These are phyloP conservation scores for Agaricus blazei DNA, from an alignment of 768 basidiomycete genomes.

Conservation along the genomic window DNA sequence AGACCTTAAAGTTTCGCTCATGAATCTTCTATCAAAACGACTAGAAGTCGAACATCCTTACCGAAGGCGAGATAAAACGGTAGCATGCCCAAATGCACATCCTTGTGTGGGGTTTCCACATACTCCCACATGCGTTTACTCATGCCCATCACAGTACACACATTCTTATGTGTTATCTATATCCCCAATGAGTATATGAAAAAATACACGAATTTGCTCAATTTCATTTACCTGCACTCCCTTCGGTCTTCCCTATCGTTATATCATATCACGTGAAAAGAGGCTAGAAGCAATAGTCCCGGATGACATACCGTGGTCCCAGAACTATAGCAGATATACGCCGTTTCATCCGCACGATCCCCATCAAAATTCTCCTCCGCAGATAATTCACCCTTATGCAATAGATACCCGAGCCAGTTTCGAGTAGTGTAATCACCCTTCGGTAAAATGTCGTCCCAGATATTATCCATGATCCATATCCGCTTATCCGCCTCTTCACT, in stretches of 20 bases:
- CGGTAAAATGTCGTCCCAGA: slow-evolving; percentile 6
- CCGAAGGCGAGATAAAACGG: slow-evolving; percentile 31
- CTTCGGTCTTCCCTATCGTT: slow-evolving; percentile 46
- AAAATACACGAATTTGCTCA: neutral
- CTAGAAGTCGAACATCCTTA: slow-evolving; percentile 2
- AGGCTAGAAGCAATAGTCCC: neutral
- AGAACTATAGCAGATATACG: slow-evolving; percentile 22
- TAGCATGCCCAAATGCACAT: slow-evolving; percentile 45
- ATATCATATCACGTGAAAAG: neutral
- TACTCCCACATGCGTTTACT: slow-evolving; percentile 26
- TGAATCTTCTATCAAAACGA: too few relatives aligned
- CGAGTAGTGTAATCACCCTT: slow-evolving; percentile 3
- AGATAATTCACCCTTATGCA: slow-evolving; percentile 11
- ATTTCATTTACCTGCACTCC: slow-evolving; percentile 21
- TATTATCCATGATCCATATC: slow-evolving; percentile 14
- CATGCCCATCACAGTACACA: slow-evolving; percentile 41
- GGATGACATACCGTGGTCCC: slow-evolving; percentile 41
- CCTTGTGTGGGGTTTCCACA: slow-evolving; percentile 24
- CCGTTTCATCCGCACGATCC: slow-evolving; percentile 15
- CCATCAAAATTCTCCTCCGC: slow-evolving; percentile 20
- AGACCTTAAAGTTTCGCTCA: slow-evolving; percentile 21
- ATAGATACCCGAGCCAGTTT: slow-evolving; percentile 14
- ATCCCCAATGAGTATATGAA: neutral
- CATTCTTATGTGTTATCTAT: slow-evolving; percentile 46
- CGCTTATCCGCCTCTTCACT: slow-evolving; percentile 11